Evolutionary conservation across 805 yeast species (phyloP), one percentile per base, ranked within the genome.

Genomic region (Metschnikowia similis): DNA sequence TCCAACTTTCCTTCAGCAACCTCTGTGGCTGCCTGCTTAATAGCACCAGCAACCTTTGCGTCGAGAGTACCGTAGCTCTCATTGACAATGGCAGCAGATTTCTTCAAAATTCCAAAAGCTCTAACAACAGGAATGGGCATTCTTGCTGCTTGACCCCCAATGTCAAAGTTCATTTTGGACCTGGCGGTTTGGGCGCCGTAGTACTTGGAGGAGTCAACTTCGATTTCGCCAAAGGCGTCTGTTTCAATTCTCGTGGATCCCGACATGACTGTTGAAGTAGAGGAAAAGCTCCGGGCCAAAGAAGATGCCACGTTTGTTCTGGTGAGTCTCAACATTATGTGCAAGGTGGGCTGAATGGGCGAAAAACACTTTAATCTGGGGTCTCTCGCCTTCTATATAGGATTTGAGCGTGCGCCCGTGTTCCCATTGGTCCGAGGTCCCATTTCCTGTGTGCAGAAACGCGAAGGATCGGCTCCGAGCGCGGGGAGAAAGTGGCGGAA

Each of bases 151-250:
- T 80, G 77, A 51, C 97, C 97, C 57, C 99, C 99, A 63, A 94
- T 94, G 72, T 90, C 87, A 80, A 94, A 94, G 80, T 94, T 94
- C 72, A 84, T 85, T 59, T 83, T 79, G 17, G 98, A 91, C 73
- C 98, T 83, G 65, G 87, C 91, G 54, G 99, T 94, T 75, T 94
- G 99, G 41, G 98, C 98, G 53, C 99, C 99, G 92, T 97, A 92
- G 79, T 92, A 92, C 69, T 81, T 84, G 62, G 87, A 80, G 56
- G 82, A 74, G 52, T 88, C 90, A 46, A 92, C 99, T 67, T 90
- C 89, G 64, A 94, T 87, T 66, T 89, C 96, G 60, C 99, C 99
- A 65, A 92, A 94, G 47, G 98, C 98, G 73, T 92, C 99, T 51
- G 89, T 79, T 70, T 92, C 99, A 50, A 80, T 81, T 75, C 99